A percentile compares a stretch with the other conserved stretches of the same genome.
Evolutionary conservation across 768 basidiomycete species (phyloP).

Genomic region (Psilocybe subaeruginosa): DNA sequence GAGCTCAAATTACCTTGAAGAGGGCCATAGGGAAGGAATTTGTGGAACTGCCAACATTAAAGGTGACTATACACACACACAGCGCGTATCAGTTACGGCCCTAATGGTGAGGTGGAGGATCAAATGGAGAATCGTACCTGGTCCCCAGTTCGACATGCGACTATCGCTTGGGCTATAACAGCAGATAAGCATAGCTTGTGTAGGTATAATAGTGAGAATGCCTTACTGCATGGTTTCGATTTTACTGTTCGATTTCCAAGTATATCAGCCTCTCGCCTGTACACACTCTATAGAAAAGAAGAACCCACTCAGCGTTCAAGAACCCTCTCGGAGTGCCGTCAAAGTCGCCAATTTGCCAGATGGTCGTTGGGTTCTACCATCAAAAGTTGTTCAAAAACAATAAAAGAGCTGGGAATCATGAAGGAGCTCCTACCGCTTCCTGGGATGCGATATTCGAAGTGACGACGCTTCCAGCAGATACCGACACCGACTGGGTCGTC

Average conservation of each 20-base stretch:
- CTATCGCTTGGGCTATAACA: conserved; percentile 34
- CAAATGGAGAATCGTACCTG: conserved; percentile 18
- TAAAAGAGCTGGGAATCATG: neutral
- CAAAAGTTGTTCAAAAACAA: neutral
- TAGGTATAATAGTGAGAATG: neutral
- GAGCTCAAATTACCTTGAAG: conserved; percentile 30
- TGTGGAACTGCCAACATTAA: conserved; percentile 30
- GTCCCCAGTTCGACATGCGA: conserved; percentile 37
- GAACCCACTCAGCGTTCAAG: conserved; percentile 36
- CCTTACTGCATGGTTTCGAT: conserved; percentile 39
- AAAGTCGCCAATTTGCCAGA: conserved; percentile 40
- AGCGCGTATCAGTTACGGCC: neutral
- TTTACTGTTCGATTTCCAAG: conserved; percentile 22
- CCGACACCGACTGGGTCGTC: conserved; percentile 26
- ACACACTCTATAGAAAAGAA: neutral
- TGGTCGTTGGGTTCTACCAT: conserved; percentile 27
- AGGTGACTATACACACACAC: conserved; percentile 25
- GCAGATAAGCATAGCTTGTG: neutral
- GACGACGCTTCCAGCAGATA: conserved; percentile 26
- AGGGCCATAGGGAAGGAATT: conserved; percentile 36
- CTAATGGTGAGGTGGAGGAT: neutral
- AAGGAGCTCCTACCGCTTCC: conserved; percentile 27
- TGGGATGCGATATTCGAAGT: conserved; percentile 34
- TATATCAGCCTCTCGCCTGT: neutral
- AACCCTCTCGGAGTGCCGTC: conserved; percentile 41